Base-by-base conservation (phyloP, 495 filamentous ascomycete species). In the Aspergillus conjunctus region DNA sequence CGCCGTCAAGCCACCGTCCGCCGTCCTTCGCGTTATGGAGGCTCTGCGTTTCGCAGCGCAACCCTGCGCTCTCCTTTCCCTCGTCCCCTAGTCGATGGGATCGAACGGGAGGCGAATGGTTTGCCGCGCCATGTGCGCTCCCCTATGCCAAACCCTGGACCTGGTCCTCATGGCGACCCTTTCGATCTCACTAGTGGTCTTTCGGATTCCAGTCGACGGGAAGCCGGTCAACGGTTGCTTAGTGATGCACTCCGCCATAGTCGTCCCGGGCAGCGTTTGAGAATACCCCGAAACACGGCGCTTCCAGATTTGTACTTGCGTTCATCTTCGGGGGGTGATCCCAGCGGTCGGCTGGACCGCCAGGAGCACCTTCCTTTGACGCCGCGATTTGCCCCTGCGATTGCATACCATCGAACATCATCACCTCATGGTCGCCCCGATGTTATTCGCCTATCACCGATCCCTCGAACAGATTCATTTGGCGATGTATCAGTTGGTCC, bases 1-100 rank as follows among this genome's bases (percentile, higher is more conserved):
- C 86, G 90, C 57, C 84, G 87, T 66, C 75, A 79, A 67, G 60
- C 73, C 59, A 71, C 73, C 52, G 66, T 79, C 56, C 81, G 81
- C 14, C 72, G 73, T 39, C 62, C 70, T 20, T 70, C 69, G 50
- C 73, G 70, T 60, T 67, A 74, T 60, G 51, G 48, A 56, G 56
- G 54, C 41, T 68, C 67, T 39, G 70, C 68, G 26, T 63, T 68
- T 58, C 76, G 74, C 55, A 70, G 73, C 39, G 63, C 63, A 48
- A 69, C 67, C 20, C 58, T 73, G 39, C 59, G 74, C 49, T 66
- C 71, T 20, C 67, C 68, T 2, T 73, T 75, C 49, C 71, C 73
- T 51, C 70, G 70, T n/a, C 70, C 81, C 37, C 56, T 80, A 55
- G 34, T 73, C 45, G 77, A 82, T 68, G 67, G 83, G 60, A 73